A percentile compares a stretch with the other conserved stretches of the same genome.
Evolutionary conservation across 495 filamentous ascomycete species (phyloP).

Genomic region (Podospora appendiculata): DNA sequence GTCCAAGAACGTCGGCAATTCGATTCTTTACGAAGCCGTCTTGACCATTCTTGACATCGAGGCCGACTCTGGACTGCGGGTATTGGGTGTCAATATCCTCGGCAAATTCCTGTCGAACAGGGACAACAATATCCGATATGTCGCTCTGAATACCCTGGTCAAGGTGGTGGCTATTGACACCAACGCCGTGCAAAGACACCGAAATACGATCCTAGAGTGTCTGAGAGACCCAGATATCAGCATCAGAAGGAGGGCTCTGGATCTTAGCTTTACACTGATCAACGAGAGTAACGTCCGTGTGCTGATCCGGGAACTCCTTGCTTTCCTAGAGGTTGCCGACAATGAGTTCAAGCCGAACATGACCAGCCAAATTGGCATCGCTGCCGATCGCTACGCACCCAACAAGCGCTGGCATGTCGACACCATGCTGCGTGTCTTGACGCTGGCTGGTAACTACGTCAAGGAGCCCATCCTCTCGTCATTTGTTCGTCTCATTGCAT

Average conservation of each 20-base stretch:
- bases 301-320: conserved; percentile 82
- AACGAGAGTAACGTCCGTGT: conserved; percentile 94
- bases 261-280: conserved; percentile 95
- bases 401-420: conserved; percentile 98
- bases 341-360: conserved; percentile 98
- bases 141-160: conserved; percentile 92
- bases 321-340: conserved; percentile 93
- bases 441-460: conserved; percentile 89
- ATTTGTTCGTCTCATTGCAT: conserved; percentile 91
- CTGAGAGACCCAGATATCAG: conserved; percentile 97
- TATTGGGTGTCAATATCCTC: conserved; percentile 94
- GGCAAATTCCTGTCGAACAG: conserved; percentile 96
- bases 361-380: conserved; percentile 95
- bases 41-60: conserved; percentile 97
- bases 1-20: conserved; percentile 96
- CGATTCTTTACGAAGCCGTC: conserved; percentile 95
- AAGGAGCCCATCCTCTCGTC: conserved; percentile 97
- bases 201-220: conserved; percentile 96
- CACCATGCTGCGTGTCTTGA: conserved; percentile 92
- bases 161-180: conserved; percentile 98
- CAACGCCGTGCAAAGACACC: conserved; percentile 92
- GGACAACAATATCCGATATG: conserved; percentile 99
- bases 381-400: conserved; percentile 89
- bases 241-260: conserved; percentile 86
- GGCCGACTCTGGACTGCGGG: conserved; percentile 86